Evolutionary conservation across 2,329 filamentous ascomycete genomes (phyloP), one percentile per base, ranked within the genome.

Genomic region (Hymenoscyphus linearis): DNA sequence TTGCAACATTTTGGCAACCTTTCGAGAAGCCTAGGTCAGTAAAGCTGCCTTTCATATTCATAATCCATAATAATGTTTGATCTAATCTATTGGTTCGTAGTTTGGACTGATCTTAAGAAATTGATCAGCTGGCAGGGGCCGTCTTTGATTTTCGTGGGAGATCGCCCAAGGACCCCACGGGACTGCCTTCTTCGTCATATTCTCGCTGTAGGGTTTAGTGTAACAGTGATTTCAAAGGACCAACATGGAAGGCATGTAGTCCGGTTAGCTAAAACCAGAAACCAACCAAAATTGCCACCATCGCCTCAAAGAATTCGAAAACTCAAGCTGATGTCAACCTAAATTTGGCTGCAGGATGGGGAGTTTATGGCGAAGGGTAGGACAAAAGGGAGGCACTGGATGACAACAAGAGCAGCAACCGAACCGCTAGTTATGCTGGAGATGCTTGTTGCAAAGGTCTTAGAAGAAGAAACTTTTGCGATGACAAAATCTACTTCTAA

Each of bases 61-160:
- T 16, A 40, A n/a, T n/a, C 4, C 14, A 16, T 40, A 16, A 26
- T 7, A 52, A 12, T 27, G 4, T 12, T 13, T 25, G 18, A 12
- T 2, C 18, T 10, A 27, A 52, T 2, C 13, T 7, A 52, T 26
- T 25, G 16, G 7, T 2, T n/a, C 14, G n/a, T 40, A 40, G 36
- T 22, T 22, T 52, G 18, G 18, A 52, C 12, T 25, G 18, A 52
- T 52, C 2, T 26, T 27, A 7, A 61, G n/a, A 54, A 27, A 36
- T 22, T 61, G 1, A 61, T 61, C 26, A 26, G 40, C 10, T 61
- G 34, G 59, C 55, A 61, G 25, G 22, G 36, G 14, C 3, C 55
- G 3, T 58, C 59, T 31, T 58, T 35, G 55, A 58, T 57, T 35
- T 61, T 61, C 47, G 12, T 61, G 3, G 59, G 55, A 25, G 59